These are phyloP conservation scores for Bremia lactucae DNA, from an alignment of 352 stramenopile genomes.

Conservation along the genomic window DNA sequence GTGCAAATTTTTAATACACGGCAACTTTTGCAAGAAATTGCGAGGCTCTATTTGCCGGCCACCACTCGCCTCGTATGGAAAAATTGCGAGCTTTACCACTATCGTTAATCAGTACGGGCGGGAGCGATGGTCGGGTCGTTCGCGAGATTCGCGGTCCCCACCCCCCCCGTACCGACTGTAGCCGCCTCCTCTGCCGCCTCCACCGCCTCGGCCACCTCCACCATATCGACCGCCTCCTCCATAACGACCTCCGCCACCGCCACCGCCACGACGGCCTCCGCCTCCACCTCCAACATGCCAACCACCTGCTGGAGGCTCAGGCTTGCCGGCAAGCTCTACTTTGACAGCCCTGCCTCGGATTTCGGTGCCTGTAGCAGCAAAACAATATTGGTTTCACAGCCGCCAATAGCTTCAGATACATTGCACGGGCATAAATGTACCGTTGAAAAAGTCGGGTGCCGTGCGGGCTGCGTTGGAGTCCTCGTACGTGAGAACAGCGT, in stretches of 20 bases:
- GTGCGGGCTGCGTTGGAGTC: constrained; percentile 73
- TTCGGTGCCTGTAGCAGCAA: constrained; percentile 33
- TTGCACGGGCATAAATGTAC: constrained; percentile 19
- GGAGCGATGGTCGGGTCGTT: constrained; percentile 40
- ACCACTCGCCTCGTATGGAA: too few species aligned
- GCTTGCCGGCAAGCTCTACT: constrained; percentile 75
- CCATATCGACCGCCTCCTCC: constrained; percentile 34
- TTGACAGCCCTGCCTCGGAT: constrained; percentile 79
- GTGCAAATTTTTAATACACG: too few species aligned
- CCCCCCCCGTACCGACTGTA: not conserved
- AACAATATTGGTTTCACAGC: constrained; percentile 1
- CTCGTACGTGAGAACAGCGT: constrained; percentile 80
- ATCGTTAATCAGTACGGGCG: constrained; percentile 65
- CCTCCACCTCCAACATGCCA: constrained; percentile 48
- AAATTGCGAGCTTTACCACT: too few species aligned
- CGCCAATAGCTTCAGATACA: not conserved
- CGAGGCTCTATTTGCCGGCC: not conserved
- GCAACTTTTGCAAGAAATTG: constrained; percentile 3
- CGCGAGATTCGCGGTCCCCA: constrained; percentile 31
- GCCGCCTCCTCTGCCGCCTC: constrained; percentile 22
- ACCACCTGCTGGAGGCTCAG: constrained; percentile 60
- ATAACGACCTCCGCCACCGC: constrained; percentile 28
- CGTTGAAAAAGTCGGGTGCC: constrained; percentile 77
- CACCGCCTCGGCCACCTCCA: constrained; percentile 21
- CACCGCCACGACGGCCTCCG: constrained; percentile 24